These are phyloP conservation scores for Ajuga reptans DNA, from an alignment of 305 asterid species.

Conservation along the genomic window DNA sequence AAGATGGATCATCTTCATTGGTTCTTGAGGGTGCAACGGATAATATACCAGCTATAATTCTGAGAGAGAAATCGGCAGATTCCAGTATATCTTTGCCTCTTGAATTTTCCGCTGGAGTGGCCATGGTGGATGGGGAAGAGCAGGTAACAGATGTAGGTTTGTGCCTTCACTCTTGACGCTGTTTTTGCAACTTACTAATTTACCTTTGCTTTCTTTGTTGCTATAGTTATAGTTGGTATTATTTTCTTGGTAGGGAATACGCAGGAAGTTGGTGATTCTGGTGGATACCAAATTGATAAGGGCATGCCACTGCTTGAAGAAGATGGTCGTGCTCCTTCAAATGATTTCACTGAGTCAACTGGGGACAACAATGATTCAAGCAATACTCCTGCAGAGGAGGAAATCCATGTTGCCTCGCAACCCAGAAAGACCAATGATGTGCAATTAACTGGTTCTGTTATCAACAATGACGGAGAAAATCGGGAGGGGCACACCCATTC, in stretches of 20 bases:
- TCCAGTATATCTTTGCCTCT: conserved; percentile 28
- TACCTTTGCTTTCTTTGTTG: neutral
- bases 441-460: conserved; percentile 25
- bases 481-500: conserved; percentile 27
- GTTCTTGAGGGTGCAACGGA: conserved; percentile 29
- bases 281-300: conserved; percentile 38
- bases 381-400: conserved; percentile 26
- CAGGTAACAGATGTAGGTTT: conserved; percentile 99
- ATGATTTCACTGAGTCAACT: conserved; percentile 27
- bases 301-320: conserved; percentile 35
- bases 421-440: conserved; percentile 27
- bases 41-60: conserved; percentile 24
- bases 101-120: conserved; percentile 33
- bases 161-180: conserved; percentile 78
- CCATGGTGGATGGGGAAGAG: conserved; percentile 43
- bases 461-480: conserved; percentile 31
- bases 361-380: conserved; percentile 30
- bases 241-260: conserved; percentile 66
- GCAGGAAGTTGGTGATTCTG: conserved; percentile 63
- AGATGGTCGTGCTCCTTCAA: conserved; percentile 30
- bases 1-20: conserved; percentile 33
- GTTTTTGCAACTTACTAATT: conserved; percentile 14
- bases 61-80: conserved; percentile 30
- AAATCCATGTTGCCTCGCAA: conserved; percentile 24
- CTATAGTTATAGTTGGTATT: conserved; percentile 24